phyloP scores from a whole-genome alignment of 805 yeast species.

The Wickerhamiella sergipiensis region DNA sequence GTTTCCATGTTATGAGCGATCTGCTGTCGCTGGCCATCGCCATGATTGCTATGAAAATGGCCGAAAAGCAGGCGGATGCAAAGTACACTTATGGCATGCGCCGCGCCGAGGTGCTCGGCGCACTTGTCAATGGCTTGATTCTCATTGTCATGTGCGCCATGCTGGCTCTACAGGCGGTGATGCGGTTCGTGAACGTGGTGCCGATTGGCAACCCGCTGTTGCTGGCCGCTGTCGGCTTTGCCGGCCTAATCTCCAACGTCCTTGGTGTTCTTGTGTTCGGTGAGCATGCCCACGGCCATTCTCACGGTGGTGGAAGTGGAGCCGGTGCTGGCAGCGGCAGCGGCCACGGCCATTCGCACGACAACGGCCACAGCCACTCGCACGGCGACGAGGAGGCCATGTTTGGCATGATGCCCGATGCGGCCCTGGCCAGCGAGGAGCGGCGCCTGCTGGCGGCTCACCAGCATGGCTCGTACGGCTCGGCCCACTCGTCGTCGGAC shows the following conservation, averaged over 20 bases:
- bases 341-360: constrained; percentile 27
- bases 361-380: constrained; percentile 19
- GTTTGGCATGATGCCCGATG: constrained; percentile 4
- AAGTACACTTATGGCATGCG: constrained; percentile 96
- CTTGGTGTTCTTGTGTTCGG: constrained; percentile 80
- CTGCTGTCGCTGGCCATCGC: constrained; percentile 82
- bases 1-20: constrained; percentile 96
- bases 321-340: constrained; percentile 24
- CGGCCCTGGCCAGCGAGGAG: constrained; percentile 16
- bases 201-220: constrained; percentile 70
- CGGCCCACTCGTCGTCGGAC: constrained; percentile 3
- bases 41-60: constrained; percentile 89
- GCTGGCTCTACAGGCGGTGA: constrained; percentile 83
- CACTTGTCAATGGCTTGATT: constrained; percentile 85
- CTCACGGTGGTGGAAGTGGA: constrained; percentile 36
- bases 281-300: constrained; percentile 54
- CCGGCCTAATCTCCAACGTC: constrained; percentile 72
- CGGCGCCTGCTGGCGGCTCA: constrained; percentile 10
- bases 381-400: constrained; percentile 7
- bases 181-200: constrained; percentile 72
- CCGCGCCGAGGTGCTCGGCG: constrained; percentile 93
- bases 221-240: constrained; percentile 65
- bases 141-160: constrained; percentile 84
- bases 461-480: not conserved
- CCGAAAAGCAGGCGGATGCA: constrained; percentile 72